Conservation (phyloP, 2,329 filamentous ascomycete genomes). For the Alternaria longipes region DNA sequence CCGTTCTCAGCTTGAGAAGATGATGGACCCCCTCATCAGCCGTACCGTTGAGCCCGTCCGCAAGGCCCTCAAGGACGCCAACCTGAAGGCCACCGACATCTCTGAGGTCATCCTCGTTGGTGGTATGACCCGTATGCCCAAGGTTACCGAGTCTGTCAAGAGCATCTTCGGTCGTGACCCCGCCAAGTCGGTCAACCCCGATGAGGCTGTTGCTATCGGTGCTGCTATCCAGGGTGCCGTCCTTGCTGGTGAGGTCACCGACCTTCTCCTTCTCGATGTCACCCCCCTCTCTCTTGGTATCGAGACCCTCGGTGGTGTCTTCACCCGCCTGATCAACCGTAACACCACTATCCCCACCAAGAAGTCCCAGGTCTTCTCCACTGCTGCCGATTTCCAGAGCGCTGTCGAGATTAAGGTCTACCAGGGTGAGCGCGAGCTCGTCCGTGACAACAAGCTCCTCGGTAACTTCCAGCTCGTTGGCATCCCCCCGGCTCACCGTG, state of each 20-base stretch:
- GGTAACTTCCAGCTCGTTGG: constrained; percentile 99
- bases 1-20: constrained; percentile 88
- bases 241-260: constrained; percentile 94
- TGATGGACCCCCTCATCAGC: constrained; percentile 88
- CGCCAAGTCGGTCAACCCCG: constrained; percentile 97
- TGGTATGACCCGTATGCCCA: constrained; percentile 99
- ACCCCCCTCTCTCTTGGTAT: constrained; percentile 97
- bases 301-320: constrained; percentile 96
- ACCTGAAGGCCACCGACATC: constrained; percentile 89
- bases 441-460: constrained; percentile 97
- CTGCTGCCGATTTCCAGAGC: constrained; percentile 96
- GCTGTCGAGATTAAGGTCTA: constrained; percentile 99
- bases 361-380: constrained; percentile 99
- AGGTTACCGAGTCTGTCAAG: constrained; percentile 96
- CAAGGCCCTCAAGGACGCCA: constrained; percentile 96
- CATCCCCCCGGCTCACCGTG: constrained; percentile 94
- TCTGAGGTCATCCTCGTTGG: constrained; percentile 98
- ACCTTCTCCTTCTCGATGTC: constrained; percentile 93
- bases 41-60: constrained; percentile 91
- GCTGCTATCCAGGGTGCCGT: constrained; percentile 97
- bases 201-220: constrained; percentile 97
- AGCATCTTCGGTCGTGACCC: constrained; percentile 95
- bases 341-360: constrained; percentile 99
- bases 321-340: constrained; percentile 97
- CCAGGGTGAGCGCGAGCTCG: constrained; percentile 99